Base-by-base conservation (phyloP, 139 green algal genomes). In the Tetraselmis striata region DNA sequence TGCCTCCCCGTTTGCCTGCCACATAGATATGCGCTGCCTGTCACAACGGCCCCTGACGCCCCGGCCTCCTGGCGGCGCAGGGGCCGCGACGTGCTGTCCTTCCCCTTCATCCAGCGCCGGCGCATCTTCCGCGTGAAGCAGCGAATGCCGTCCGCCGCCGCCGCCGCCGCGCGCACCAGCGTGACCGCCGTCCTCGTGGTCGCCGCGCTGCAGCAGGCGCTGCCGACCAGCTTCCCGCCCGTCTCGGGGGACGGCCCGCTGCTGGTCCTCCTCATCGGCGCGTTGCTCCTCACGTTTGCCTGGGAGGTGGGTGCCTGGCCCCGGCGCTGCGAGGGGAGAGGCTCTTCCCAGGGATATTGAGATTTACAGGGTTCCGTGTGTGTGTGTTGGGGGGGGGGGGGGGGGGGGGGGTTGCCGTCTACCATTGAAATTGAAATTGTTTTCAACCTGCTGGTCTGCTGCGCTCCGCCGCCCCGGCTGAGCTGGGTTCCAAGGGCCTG, bases 61-160 rank as follows among this genome's bases (percentile, higher is more conserved):
- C n/a, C n/a, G n/a, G n/a, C n/a, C n/a, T n/a, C n/a, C n/a, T n/a
- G n/a, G n/a, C n/a, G n/a, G 23, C 25, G 24, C 77, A 80, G 79
- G 28, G 45, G 45, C 26, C 26, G 30, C 2, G 45, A 82, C n/a
- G 28, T 77, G 18, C 45, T 82, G 45, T 0, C 11, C 1, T 82
- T 82, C 45, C 79, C 79, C 28, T 31, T 82, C 32, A 77, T 82
- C n/a, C 79, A 82, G n/a, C 79, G 28, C 26, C 32, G 23, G 45
- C 32, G 79, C 25, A 0, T 77, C 1, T 82, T 82, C 28, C 32
- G 32, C 18, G 28, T 82, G 5, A 82, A 82, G 24, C 45, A 77
- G 79, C 45, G 45, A 18, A 5, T 67, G 45, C 11, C 18, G 45
- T 67, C 45, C 45, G 45, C 18, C 11, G 45, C 45, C 18, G 45